These are phyloP conservation scores for Citrus cavaleriei DNA, from an alignment of 345 rosid species.

Conservation along the genomic window DNA sequence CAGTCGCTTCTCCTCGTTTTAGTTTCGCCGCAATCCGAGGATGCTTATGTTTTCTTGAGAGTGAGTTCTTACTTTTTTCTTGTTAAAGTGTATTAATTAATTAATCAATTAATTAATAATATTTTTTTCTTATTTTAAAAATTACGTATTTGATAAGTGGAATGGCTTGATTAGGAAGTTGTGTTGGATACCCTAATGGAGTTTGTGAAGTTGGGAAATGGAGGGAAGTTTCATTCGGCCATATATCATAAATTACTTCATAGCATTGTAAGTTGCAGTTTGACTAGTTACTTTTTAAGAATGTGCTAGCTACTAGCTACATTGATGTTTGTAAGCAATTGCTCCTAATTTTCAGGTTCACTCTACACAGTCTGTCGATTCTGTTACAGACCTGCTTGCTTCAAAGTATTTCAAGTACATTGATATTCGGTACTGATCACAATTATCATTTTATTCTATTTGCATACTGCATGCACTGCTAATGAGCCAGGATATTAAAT, in stretches of 20 bases:
- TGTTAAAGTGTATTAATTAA: neutral
- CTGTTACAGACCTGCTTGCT: slow-evolving; percentile 46
- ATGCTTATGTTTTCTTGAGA: slow-evolving; percentile 27
- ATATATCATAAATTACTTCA: slow-evolving; percentile 64
- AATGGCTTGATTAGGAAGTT: slow-evolving; percentile 50
- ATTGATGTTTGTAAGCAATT: neutral
- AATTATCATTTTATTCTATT: neutral
- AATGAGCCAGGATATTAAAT: neutral
- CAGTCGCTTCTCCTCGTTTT: slow-evolving; percentile 44
- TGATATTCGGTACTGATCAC: slow-evolving; percentile 59
- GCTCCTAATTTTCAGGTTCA: slow-evolving; percentile 41
- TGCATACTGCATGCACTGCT: neutral
- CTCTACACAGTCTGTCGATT: slow-evolving; percentile 36
- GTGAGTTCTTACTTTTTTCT: slow-evolving; percentile 21
- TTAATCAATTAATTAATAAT: neutral
- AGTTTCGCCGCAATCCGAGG: slow-evolving; percentile 45
- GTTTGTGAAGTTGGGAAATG: slow-evolving; percentile 65
- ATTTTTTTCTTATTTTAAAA: no score
- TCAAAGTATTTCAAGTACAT: slow-evolving; percentile 73
- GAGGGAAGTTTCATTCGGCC: slow-evolving; percentile 66
- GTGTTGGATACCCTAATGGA: slow-evolving; percentile 81
- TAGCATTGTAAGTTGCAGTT: slow-evolving; percentile 48
- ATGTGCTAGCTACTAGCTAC: neutral
- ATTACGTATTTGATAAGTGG: no score
- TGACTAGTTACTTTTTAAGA: neutral